Evolutionary conservation across 345 rosid genomes (phyloP).

Genomic region (Melaleuca alternifolia): DNA sequence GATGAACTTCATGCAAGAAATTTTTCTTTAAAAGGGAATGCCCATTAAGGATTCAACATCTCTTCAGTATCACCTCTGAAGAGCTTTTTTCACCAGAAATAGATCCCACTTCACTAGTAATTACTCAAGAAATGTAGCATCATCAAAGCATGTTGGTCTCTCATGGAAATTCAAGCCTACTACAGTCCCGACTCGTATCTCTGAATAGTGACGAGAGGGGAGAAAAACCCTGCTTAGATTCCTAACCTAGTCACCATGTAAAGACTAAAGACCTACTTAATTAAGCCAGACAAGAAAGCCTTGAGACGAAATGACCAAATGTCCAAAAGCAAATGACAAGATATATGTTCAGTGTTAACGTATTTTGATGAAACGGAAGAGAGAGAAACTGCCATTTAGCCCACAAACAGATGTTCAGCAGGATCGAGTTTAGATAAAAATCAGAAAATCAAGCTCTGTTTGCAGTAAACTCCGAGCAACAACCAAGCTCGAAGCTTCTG

Average conservation of each 20-base stretch:
- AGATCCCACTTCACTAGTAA: not conserved
- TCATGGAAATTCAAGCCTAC: not conserved
- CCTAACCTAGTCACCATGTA: not conserved
- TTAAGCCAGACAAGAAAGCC: not conserved
- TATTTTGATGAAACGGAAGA: not conserved
- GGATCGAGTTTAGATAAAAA: not conserved
- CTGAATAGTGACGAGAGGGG: not conserved
- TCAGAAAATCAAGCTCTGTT: not conserved
- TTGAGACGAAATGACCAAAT: not conserved
- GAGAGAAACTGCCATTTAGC: not conserved
- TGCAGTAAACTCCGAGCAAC: not conserved
- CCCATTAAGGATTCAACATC: not conserved
- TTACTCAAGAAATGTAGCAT: not conserved
- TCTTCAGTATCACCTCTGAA: not conserved
- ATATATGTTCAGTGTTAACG: not conserved
- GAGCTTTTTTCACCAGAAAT: not conserved
- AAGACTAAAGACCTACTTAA: not conserved
- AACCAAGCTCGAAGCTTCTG: not conserved
- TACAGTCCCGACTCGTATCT: not conserved
- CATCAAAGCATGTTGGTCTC: not conserved
- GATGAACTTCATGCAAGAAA: not conserved
- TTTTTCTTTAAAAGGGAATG: not conserved
- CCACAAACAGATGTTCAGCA: not conserved
- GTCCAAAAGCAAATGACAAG: not conserved
- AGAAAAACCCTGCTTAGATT: not conserved